A percentile compares a stretch with the other conserved stretches of the same genome.
Conservation (phyloP, 768 basidiomycete genomes). For the Suillus alpinus region DNA sequence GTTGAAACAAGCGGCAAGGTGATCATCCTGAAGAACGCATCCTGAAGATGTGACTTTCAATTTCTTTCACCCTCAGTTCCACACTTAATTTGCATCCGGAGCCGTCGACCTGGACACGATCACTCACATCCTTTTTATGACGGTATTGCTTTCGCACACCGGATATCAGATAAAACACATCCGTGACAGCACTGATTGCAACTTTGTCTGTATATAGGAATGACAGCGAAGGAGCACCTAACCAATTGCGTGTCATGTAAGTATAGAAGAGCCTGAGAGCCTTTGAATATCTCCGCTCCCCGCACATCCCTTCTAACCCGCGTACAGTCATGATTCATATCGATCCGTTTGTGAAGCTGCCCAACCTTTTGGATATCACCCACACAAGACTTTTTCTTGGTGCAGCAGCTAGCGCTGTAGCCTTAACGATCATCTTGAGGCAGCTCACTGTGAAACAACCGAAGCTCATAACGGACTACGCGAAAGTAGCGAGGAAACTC, state of each 20-base stretch:
- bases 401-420: conserved; percentile 5
- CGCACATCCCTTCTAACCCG: neutral
- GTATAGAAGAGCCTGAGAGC: neutral
- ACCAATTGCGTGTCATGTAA: too few relatives aligned
- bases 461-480: conserved; percentile 11
- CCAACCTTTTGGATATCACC: neutral
- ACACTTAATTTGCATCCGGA: neutral
- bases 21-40: neutral
- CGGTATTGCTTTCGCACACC: neutral
- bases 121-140: neutral
- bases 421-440: conserved; percentile 7
- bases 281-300: neutral
- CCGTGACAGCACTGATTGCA: neutral
- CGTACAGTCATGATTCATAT: neutral
- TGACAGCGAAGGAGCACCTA: too few relatives aligned
- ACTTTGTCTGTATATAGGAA: neutral
- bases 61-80: neutral
- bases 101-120: neutral
- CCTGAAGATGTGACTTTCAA: neutral
- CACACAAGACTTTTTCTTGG: neutral
- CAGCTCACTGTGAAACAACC: neutral
- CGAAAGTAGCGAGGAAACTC: conserved; percentile 9
- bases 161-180: neutral
- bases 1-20: neutral
- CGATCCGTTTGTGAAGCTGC: neutral